These are phyloP conservation scores for Volvox carteri DNA, from an alignment of 163 green algal genomes.

Conservation along the genomic window DNA sequence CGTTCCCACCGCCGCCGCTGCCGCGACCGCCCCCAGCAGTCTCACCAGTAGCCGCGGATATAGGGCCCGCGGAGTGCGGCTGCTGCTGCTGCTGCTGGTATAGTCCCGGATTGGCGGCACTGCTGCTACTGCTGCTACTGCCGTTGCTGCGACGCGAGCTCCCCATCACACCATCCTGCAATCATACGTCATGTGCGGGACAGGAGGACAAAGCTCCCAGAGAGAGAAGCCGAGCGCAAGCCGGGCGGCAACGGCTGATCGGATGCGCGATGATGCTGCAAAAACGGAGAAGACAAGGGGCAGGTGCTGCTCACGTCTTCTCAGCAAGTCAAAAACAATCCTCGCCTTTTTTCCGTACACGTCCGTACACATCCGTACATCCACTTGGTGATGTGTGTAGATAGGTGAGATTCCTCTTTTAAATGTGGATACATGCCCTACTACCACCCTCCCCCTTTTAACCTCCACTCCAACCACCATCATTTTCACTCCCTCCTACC, in stretches of 20 bases:
- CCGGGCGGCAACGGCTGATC: background rate
- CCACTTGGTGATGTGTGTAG: background rate
- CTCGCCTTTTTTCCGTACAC: too few species aligned
- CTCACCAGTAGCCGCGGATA: background rate
- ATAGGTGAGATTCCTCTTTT: background rate
- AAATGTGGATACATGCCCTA: background rate
- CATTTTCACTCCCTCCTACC: background rate
- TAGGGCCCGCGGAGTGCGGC: background rate
- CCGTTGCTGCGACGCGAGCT: background rate
- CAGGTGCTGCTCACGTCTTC: too few species aligned
- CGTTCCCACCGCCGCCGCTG: background rate
- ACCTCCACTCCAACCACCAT: background rate
- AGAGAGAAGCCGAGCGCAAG: background rate
- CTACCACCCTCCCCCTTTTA: background rate
- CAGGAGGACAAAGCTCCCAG: background rate
- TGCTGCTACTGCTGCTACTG: background rate
- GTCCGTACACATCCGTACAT: background rate
- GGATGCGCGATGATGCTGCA: background rate
- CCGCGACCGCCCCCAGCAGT: background rate
- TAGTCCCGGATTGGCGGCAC: background rate
- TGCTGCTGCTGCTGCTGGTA: background rate
- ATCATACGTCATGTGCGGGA: background rate
- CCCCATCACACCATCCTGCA: constrained; percentile 13
- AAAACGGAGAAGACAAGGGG: too few species aligned
- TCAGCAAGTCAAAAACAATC: too few species aligned